Percentiles rank a stretch among this genome's conserved stretches.
These are phyloP conservation scores for Rhynchosporium secalis DNA, from an alignment of 2,329 filamentous ascomycete genomes.

Conservation along the genomic window DNA sequence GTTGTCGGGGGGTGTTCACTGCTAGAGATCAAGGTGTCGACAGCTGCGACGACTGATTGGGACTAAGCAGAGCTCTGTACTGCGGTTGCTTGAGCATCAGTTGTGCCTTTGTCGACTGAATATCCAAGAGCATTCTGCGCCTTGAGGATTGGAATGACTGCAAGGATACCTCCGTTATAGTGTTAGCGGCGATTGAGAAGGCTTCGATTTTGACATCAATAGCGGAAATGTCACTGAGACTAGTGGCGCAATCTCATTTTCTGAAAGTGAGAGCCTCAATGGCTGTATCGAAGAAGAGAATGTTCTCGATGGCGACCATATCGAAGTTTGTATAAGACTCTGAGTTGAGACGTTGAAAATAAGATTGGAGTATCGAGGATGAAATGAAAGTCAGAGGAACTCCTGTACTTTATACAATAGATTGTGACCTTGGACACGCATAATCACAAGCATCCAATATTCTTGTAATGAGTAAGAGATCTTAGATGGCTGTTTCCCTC, in stretches of 20 bases:
- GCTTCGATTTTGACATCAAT: conserved; percentile 48
- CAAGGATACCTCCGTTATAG: conserved; percentile 35
- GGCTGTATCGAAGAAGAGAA: conserved; percentile 23
- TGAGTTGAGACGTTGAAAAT: neutral
- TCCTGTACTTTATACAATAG: neutral
- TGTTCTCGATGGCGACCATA: conserved; percentile 28
- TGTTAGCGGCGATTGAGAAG: conserved; percentile 47
- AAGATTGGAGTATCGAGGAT: too few relatives aligned
- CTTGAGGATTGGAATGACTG: conserved; percentile 11
- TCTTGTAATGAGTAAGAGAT: neutral
- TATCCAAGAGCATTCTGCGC: conserved; percentile 18
- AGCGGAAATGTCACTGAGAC: conserved; percentile 37
- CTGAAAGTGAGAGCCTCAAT: conserved; percentile 20
- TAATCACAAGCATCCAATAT: neutral
- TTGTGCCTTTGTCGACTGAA: conserved; percentile 18
- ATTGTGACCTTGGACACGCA: neutral
- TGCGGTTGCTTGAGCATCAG: conserved; percentile 19
- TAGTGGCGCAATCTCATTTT: conserved; percentile 18
- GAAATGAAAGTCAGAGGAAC: neutral
- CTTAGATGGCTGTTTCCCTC: neutral
- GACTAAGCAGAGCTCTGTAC: conserved; percentile 22
- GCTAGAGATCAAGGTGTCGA: conserved; percentile 14
- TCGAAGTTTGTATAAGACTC: neutral
- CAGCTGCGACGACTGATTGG: conserved; percentile 12
- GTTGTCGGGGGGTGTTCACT: neutral